A percentile compares a stretch with the other conserved stretches of the same genome.
These are phyloP conservation scores for Ogataea angusta DNA, from an alignment of 805 yeast species.

Conservation along the genomic window DNA sequence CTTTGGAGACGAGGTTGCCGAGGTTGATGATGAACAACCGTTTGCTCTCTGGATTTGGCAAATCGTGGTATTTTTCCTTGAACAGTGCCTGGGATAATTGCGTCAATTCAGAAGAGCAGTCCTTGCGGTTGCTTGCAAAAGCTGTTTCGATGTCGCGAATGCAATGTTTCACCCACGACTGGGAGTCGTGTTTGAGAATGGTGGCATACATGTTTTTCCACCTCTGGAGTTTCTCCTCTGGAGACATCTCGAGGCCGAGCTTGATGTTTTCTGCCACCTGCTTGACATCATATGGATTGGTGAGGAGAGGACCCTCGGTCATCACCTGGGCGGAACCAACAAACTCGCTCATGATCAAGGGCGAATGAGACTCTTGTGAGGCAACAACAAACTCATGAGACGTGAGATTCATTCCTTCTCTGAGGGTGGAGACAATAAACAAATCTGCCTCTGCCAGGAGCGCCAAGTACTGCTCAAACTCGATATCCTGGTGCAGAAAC, in stretches of 20 bases:
- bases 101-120: slow-evolving; percentile 21
- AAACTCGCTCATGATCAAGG: slow-evolving; percentile 84
- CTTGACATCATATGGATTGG: slow-evolving; percentile 88
- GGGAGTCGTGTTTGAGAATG: slow-evolving; percentile 66
- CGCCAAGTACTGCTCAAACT: slow-evolving; percentile 86
- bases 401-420: slow-evolving; percentile 96
- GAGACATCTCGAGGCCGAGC: slow-evolving; percentile 60
- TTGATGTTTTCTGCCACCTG: slow-evolving; percentile 63
- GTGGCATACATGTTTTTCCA: slow-evolving; percentile 63
- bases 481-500: slow-evolving; percentile 82
- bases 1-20: slow-evolving; percentile 40
- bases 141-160: slow-evolving; percentile 47
- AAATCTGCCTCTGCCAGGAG: slow-evolving; percentile 80
- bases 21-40: slow-evolving; percentile 51
- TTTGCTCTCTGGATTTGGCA: slow-evolving; percentile 27
- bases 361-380: slow-evolving; percentile 66
- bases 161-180: slow-evolving; percentile 66
- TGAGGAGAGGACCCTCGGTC: slow-evolving; percentile 63
- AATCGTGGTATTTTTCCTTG: slow-evolving; percentile 29
- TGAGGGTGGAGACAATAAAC: slow-evolving; percentile 83
- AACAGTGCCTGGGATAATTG: slow-evolving; percentile 35
- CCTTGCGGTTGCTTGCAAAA: slow-evolving; percentile 41
- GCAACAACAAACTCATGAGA: slow-evolving; percentile 92
- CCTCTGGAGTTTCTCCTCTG: slow-evolving; percentile 52
- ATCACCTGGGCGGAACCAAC: slow-evolving; percentile 89